phyloP scores from a whole-genome alignment of 345 rosid species.

The Citrus trifoliata region DNA sequence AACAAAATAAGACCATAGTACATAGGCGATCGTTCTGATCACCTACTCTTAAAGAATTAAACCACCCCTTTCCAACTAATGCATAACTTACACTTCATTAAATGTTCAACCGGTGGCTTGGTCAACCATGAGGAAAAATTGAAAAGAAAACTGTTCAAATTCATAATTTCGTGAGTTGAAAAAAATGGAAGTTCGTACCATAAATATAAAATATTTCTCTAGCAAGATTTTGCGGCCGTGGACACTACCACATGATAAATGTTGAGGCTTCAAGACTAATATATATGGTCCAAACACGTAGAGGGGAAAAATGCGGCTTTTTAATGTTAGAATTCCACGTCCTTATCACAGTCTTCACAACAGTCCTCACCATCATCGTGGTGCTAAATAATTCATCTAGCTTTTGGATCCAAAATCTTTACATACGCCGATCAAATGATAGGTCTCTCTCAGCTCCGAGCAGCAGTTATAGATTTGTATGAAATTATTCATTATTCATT shows the following conservation, averaged over 20 bases:
- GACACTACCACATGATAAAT: not conserved
- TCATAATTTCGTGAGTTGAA: not conserved
- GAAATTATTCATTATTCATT: too few relatives aligned
- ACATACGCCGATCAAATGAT: too few relatives aligned
- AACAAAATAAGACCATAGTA: too few relatives aligned
- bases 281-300: not conserved
- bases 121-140: not conserved
- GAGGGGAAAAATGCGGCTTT: not conserved
- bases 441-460: not conserved
- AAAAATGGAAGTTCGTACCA: not conserved
- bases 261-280: not conserved
- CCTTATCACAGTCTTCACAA: not conserved
- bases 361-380: not conserved
- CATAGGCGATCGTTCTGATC: too few relatives aligned
- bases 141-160: not conserved
- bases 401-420: not conserved
- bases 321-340: not conserved
- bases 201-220: not conserved
- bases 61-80: not conserved
- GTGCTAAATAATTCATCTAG: not conserved
- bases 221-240: not conserved
- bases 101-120: not conserved
- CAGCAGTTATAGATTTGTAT: too few relatives aligned
- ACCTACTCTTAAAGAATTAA: too few relatives aligned
- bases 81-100: not conserved